Evolutionary conservation across 2,329 filamentous ascomycete genomes (phyloP), one percentile per base, ranked within the genome.

Genomic region (Fusarium bulbicola): DNA sequence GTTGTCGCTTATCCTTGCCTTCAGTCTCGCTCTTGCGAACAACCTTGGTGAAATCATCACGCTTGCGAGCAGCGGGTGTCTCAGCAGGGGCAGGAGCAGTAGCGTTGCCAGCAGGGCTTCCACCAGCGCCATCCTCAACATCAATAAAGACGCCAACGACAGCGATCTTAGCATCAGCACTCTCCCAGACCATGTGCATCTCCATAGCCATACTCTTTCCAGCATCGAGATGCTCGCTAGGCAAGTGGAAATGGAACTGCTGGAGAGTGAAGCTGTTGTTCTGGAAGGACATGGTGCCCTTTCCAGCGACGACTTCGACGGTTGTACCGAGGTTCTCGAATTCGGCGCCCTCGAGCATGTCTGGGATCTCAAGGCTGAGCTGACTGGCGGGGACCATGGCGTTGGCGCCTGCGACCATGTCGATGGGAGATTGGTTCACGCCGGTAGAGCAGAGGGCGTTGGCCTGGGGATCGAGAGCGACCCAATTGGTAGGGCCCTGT

Each of bases 191-290:
- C 74, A 80, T 77, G 54, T 80, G 77, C 69, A 77, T 74, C 76
- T 82, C 72, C 79, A 79, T 79, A 13, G 78, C 76, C 59, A 72
- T 73, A 42, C 77, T 80, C 13, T 72, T 74, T 32, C 84, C 78
- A 78, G 83, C 73, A 75, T 90, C 81, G 39, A 85, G 83, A 73
- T 91, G 89, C 81, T 91, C 89, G 49, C 86, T 87, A 1, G 89
- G 88, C 1, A 87, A 86, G 78, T 91, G 89, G 80, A 90, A 88
- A 78, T 90, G 89, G 81, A 90, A 90, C 74, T 91, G 88, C 42
- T 81, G 80, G 24, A 90, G 82, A 2, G 72, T 78, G 77, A 85
- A 89, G 32, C 81, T 79, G 34, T 77, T 78, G 39, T 81, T 83
- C 3, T 74, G 80, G 43, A 86, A 78, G 0, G 72, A 80, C 18